Conservation (phyloP, 345 rosid species). For the Gossypium turneri region DNA sequence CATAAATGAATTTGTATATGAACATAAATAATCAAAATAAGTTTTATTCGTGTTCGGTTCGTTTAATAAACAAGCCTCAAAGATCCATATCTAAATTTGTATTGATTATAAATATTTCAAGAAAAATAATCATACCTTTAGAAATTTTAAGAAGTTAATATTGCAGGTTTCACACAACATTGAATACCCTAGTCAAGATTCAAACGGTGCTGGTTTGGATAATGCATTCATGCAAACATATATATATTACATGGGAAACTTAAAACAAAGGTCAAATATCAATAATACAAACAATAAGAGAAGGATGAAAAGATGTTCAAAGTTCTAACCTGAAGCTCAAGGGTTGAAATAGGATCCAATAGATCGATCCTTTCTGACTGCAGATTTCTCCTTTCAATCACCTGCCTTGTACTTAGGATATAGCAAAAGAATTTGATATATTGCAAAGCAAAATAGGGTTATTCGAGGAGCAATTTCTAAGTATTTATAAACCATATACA, state of each 20-base stretch:
- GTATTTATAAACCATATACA: neutral
- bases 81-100: too few species aligned
- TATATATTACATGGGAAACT: neutral
- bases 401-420: conserved; percentile 26
- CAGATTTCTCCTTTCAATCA: conserved; percentile 30
- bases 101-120: too few species aligned
- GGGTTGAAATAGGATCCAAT: conserved; percentile 27
- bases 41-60: too few species aligned
- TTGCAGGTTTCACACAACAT: neutral
- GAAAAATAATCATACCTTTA: too few species aligned
- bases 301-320: neutral
- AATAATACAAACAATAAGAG: neutral
- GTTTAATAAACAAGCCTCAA: too few species aligned
- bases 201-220: too few species aligned
- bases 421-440: neutral
- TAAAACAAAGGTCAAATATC: neutral
- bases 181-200: too few species aligned
- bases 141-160: neutral
- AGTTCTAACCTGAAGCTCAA: conserved; percentile 29
- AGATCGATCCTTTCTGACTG: conserved; percentile 16
- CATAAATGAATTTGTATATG: too few species aligned
- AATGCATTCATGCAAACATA: too few species aligned
- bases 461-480: neutral
- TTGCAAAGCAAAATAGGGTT: neutral
- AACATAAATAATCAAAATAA: too few species aligned